Base-by-base conservation (phyloP, 129 eudicot species). In the Tanacetum coccineum region DNA sequence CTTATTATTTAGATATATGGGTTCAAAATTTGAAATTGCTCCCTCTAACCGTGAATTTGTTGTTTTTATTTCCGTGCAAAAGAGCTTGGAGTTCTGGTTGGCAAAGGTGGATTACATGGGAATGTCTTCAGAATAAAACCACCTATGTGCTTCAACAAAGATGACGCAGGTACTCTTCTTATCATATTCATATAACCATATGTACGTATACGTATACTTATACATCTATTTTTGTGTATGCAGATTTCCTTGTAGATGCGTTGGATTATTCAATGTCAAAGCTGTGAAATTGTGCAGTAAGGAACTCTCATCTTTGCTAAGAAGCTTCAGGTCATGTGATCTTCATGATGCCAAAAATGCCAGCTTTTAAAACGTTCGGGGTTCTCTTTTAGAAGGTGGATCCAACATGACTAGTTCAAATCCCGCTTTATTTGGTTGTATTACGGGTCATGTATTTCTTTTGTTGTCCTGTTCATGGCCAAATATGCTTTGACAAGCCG, bases 71-170 rank as follows among this genome's bases (percentile, higher is more conserved):
- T 55, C 71, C n/a, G 17, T 78, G 63, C 26, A 44, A 70, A 48
- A 93, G 98, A 93, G 67, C 86, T 90, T 7, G 97, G 97, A 8
- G 78, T 90, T 74, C 80, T 90, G 39, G 97, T 87, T 49, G 96
- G 96, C 20, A 93, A 93, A 88, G 98, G 98, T 54, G 96, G 98
- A 54, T 78, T 93, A 44, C 96, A 88, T 67, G 96, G 98, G 55
- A 93, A 93, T 64, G 98, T 93, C 9, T 93, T 93, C 85, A 78
- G 95, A 67, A 76, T 93, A 84, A 93, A 88, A 77, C 98, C 98
- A 62, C 98, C 98, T 6, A 93, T 93, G 96, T 93, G 98, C 80
- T 93, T 93, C 74, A 73, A 68, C 49, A 88, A 81, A 81, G 87
- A 86, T 70, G 98, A 93, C 82, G 98, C 98, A 81, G 98, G 98